A percentile compares a stretch with the other conserved stretches of the same genome.
Conservation (phyloP, 2,329 filamentous ascomycete genomes). For the Stachybotrys elegans region DNA sequence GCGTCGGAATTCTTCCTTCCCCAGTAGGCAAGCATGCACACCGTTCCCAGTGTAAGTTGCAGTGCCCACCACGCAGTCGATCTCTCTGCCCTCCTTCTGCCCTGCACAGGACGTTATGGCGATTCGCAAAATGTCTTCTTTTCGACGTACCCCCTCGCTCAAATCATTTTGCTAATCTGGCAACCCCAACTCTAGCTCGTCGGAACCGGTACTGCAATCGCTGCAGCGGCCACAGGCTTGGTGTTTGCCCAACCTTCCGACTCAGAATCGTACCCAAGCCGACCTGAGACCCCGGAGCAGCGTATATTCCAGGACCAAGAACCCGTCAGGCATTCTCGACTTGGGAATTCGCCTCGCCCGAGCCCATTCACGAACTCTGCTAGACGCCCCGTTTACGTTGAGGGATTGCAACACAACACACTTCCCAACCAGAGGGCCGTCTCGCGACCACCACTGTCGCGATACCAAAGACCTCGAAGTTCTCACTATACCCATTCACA, state of each 20-base stretch:
- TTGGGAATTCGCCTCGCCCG: conserved; percentile 22
- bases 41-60: conserved; percentile 45
- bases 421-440: conserved; percentile 23
- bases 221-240: conserved; percentile 53
- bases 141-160: too few relatives aligned
- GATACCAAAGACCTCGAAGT: conserved; percentile 30
- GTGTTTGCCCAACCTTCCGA: conserved; percentile 53
- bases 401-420: conserved; percentile 23
- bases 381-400: conserved; percentile 22
- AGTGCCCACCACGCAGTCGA: too few relatives aligned
- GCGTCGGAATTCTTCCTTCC: conserved; percentile 28
- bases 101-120: too few relatives aligned
- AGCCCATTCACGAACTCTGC: conserved; percentile 40
- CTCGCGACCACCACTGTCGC: conserved; percentile 31
- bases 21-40: conserved; percentile 46
- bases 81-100: neutral
- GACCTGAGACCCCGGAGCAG: conserved; percentile 20
- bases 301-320: conserved; percentile 30
- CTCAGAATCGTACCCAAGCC: conserved; percentile 23
- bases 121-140: too few relatives aligned
- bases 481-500: conserved; percentile 40
- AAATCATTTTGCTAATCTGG: too few relatives aligned
- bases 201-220: conserved; percentile 56
- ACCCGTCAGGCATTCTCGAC: conserved; percentile 20
- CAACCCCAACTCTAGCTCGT: conserved; percentile 41